These are phyloP conservation scores for Bretschneidera sinensis DNA, from an alignment of 345 rosid genomes.

Conservation along the genomic window DNA sequence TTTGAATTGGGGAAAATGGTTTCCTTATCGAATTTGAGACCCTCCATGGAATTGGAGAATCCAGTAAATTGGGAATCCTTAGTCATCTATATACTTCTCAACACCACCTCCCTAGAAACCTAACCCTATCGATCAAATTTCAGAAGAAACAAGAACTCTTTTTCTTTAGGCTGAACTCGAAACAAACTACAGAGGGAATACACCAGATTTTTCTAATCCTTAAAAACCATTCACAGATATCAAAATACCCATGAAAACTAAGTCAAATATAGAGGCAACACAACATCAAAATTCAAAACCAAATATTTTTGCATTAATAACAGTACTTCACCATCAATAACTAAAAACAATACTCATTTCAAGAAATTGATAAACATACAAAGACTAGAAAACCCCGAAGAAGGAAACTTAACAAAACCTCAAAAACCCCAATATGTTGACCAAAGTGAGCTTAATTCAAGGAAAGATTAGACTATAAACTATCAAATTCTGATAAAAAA, in stretches of 20 bases:
- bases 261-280: background rate
- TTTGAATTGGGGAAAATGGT: slow-evolving; percentile 28
- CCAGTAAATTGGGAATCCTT: slow-evolving; percentile 22
- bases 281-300: background rate
- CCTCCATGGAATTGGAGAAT: slow-evolving; percentile 20
- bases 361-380: background rate
- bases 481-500: no score
- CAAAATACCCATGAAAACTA: background rate
- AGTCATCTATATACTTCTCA: background rate
- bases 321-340: background rate
- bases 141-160: background rate
- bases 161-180: no score
- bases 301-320: background rate
- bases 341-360: background rate
- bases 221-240: background rate
- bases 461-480: no score
- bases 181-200: no score
- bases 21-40: slow-evolving; percentile 26
- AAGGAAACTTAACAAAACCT: background rate
- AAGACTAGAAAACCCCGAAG: background rate
- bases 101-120: background rate
- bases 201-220: no score
- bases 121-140: background rate
- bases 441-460: no score
- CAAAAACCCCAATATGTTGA: background rate